Base-by-base conservation (phyloP, 495 filamentous ascomycete species). In the Hypoxylon lienhwacheense region DNA sequence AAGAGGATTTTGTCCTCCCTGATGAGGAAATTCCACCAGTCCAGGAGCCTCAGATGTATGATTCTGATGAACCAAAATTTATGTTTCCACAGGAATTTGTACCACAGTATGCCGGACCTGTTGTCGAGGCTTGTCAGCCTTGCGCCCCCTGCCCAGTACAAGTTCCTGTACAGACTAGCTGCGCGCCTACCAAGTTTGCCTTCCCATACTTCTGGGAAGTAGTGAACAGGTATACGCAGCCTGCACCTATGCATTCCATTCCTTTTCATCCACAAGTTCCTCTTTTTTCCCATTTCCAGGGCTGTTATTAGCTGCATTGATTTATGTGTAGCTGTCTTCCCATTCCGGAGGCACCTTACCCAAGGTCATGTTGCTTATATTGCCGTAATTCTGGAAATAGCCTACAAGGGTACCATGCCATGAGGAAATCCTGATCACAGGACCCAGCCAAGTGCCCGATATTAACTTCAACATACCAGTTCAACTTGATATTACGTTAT, bases 251-350 rank as follows among this genome's bases (percentile, higher is more conserved):
- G 19, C 72, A 73, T 43, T 67, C 69, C 44, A 59, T 71, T 33
- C 71, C 75, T n/a, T 76, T 76, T 47, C 75, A 79, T 53, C 64
- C 71, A 26, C 75, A 76, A 61, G 69, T 75, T 48, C 74, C 70
- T 24, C 53, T 76, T 26, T 72, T 75, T 44, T 57, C 72, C 29
- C 67, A 70, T 50, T 69, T 77, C 64, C 74, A 76, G 65, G 69
- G 73, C 48, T 77, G 72, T 67, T 79, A 77, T 66, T 78, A 72
- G 65, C 50, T 52, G 48, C 51, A 64, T 39, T 60, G 47, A 52
- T 40, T 55, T 7, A 34, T 32, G 51, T 47, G 51, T 55, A 47
- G 47, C 40, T 43, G 34, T 33, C 12, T 21, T 55, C 24, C 28
- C 20, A 14, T 19, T 8, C 15, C 22, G 50, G 46, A 53, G 22